These are phyloP conservation scores for Blastocystis sp. DNA, from an alignment of 352 stramenopile genomes.

Conservation along the genomic window DNA sequence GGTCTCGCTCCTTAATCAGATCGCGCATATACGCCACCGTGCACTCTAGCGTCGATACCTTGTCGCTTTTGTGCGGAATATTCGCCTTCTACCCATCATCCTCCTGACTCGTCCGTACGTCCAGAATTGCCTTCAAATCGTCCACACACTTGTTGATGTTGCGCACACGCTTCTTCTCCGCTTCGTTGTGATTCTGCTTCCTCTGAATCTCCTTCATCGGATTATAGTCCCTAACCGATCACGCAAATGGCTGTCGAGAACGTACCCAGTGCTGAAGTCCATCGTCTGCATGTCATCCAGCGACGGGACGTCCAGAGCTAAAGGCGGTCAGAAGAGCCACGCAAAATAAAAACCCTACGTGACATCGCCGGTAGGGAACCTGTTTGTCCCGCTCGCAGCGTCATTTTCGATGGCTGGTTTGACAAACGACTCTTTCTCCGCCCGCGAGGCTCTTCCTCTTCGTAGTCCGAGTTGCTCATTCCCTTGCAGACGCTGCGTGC, in stretches of 20 bases:
- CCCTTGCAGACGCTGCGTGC: neutral
- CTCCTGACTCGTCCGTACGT: neutral
- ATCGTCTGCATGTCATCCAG: constrained; percentile 11
- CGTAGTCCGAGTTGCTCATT: constrained; percentile 41
- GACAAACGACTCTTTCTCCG: neutral
- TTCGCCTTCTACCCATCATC: constrained; percentile 41
- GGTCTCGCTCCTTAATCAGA: constrained; percentile 64
- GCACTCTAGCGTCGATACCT: constrained; percentile 51
- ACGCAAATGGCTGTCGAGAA: neutral
- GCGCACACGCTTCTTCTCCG: constrained; percentile 56
- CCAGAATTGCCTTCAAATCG: constrained; percentile 58
- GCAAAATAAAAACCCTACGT: neutral
- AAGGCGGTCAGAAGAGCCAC: neutral
- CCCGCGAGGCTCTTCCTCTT: constrained; percentile 3
- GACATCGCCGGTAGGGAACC: neutral
- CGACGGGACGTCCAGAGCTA: neutral
- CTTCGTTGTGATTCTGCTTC: constrained; percentile 66
- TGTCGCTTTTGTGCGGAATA: constrained; percentile 58
- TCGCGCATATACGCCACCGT: constrained; percentile 61
- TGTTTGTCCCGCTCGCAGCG: neutral
- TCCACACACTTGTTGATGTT: constrained; percentile 68
- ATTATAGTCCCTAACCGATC: constrained; percentile 47
- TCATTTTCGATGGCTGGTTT: neutral
- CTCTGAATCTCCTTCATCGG: constrained; percentile 43
- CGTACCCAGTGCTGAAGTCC: constrained; percentile 14